phyloP scores from a whole-genome alignment of 1,284 basidiomycete genomes.

The Ustilago loliicola region DNA sequence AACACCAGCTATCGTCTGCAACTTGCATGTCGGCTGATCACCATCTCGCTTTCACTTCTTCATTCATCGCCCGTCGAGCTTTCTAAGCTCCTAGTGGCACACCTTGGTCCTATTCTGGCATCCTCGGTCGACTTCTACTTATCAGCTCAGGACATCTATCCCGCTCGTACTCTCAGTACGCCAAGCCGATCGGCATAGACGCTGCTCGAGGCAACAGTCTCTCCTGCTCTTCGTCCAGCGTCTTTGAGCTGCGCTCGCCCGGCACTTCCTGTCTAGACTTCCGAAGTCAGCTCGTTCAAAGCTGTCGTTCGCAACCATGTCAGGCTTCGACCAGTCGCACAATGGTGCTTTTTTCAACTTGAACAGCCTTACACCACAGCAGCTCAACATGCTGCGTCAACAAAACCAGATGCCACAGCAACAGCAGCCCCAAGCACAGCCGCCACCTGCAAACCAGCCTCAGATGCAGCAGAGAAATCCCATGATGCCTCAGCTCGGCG shows the following conservation, averaged over 20 bases:
- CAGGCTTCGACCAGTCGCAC: constrained; percentile 50
- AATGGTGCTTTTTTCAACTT: constrained; percentile 52
- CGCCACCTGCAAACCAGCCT: constrained; percentile 30
- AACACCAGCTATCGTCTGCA: not conserved
- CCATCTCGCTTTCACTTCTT: not conserved
- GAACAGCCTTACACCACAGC: constrained; percentile 53
- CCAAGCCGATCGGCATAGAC: not conserved
- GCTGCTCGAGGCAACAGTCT: not conserved
- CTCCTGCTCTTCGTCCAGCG: constrained; percentile 1
- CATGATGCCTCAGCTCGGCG: constrained; percentile 51
- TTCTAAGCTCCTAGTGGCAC: constrained; percentile 12
- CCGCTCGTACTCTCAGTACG: not conserved
- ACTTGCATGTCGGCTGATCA: constrained; percentile 17
- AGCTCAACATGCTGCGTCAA: constrained; percentile 51
- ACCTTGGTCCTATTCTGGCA: not conserved
- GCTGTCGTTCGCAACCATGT: constrained; percentile 31
- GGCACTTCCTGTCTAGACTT: not conserved
- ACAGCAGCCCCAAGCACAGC: constrained; percentile 32
- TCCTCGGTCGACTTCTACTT: not conserved
- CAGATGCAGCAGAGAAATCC: constrained; percentile 54
- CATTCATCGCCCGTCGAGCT: constrained; percentile 19
- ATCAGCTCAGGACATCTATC: not conserved
- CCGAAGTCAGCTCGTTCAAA: not conserved
- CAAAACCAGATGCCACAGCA: constrained; percentile 52
- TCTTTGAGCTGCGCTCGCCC: not conserved